Conservation (phyloP, 2,329 filamentous ascomycete genomes). For the Aspergillus sp. region DNA sequence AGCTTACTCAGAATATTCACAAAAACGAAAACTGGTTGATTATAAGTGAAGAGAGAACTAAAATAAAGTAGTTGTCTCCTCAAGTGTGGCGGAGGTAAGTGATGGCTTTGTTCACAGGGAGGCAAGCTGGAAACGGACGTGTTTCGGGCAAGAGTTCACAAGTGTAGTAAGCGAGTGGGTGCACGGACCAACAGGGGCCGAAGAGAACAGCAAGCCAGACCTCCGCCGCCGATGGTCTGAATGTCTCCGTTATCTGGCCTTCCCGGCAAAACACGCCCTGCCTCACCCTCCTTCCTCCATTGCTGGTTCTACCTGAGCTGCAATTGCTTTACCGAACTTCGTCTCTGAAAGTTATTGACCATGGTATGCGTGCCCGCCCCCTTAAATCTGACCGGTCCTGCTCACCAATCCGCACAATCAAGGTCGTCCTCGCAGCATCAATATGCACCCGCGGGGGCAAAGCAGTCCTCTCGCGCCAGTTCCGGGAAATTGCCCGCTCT, state of each 20-base stretch:
- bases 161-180: conserved; percentile 38
- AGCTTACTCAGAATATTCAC: neutral
- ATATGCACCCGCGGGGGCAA: conserved; percentile 99
- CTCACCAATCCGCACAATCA: conserved; percentile 24
- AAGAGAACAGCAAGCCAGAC: conserved; percentile 42
- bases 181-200: conserved; percentile 34
- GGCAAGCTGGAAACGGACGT: conserved; percentile 17
- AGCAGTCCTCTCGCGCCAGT: conserved; percentile 95
- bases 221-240: conserved; percentile 22
- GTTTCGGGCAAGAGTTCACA: conserved; percentile 11
- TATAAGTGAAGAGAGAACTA: neutral
- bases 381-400: neutral
- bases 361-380: conserved; percentile 27
- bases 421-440: conserved; percentile 98
- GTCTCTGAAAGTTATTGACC: neutral
- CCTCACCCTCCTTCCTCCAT: conserved; percentile 5
- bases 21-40: neutral
- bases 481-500: conserved; percentile 95
- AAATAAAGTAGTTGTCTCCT: neutral
- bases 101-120: conserved; percentile 2
- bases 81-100: neutral
- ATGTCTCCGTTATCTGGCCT: conserved; percentile 15
- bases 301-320: conserved; percentile 2
- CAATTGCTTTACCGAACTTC: conserved; percentile 1
- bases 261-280: conserved; percentile 11